Evolutionary conservation across 176 grass and related monocot genomes (phyloP).

Genomic region (Hsuehochloa calcarea): DNA sequence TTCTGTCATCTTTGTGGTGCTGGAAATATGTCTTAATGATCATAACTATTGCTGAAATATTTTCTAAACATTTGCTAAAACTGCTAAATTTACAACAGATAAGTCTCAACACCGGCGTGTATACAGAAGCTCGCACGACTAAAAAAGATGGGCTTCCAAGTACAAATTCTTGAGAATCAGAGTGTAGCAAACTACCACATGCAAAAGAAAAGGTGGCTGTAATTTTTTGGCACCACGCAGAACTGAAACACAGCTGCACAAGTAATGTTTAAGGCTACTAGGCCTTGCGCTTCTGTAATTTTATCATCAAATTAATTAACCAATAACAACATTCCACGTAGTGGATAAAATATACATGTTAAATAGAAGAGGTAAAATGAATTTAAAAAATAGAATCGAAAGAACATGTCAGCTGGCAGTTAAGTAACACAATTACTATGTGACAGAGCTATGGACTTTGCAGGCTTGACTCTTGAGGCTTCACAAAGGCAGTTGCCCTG

Average conservation of each 20-base stretch:
- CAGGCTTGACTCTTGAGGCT: not conserved
- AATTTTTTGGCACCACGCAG: not conserved
- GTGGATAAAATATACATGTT: constrained; percentile 24
- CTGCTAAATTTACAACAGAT: too few relatives aligned
- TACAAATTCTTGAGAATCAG: not conserved
- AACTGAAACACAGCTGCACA: not conserved
- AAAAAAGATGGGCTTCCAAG: not conserved
- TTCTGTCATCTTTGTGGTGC: too few relatives aligned
- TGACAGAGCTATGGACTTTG: not conserved
- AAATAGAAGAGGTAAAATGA: not conserved
- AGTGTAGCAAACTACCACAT: not conserved
- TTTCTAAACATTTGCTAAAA: too few relatives aligned
- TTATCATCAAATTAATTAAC: not conserved
- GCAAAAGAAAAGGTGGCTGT: not conserved
- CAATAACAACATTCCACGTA: not conserved
- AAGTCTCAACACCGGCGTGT: not conserved
- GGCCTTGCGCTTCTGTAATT: not conserved
- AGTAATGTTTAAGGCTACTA: not conserved
- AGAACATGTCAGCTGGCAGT: constrained; percentile 35
- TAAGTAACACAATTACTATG: constrained; percentile 8
- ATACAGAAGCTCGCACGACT: not conserved
- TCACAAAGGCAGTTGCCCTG: not conserved
- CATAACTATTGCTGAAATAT: too few relatives aligned
- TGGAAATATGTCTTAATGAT: too few relatives aligned
- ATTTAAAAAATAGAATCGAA: constrained; percentile 28